Conservation (phyloP, 805 yeast genomes). For the Yamadazyma phyllophila region DNA sequence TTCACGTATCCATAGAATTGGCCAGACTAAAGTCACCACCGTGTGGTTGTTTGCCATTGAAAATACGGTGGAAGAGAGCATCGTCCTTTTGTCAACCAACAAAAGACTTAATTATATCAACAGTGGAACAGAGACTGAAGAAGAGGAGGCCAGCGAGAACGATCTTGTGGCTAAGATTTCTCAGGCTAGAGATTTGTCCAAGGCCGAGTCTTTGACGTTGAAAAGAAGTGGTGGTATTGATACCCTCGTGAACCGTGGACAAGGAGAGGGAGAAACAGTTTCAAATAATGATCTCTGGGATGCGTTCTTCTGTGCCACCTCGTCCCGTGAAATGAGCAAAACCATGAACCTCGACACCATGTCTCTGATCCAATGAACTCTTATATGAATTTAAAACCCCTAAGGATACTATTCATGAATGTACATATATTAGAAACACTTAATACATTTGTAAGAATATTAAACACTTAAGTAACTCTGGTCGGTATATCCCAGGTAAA, state of each 20-base stretch:
- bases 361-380: slow-evolving; percentile 4
- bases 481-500: slow-evolving; percentile 71
- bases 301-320: slow-evolving; percentile 47
- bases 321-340: slow-evolving; percentile 12
- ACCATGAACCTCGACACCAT: slow-evolving; percentile 16
- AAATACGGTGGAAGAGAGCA: slow-evolving; percentile 86
- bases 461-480: slow-evolving; percentile 54
- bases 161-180: slow-evolving; percentile 1
- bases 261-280: slow-evolving; percentile 58
- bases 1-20: slow-evolving; percentile 88
- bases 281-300: slow-evolving; percentile 60
- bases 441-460: not conserved
- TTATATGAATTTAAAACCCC: too few species aligned
- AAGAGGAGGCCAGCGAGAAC: slow-evolving; percentile 23
- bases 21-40: slow-evolving; percentile 75
- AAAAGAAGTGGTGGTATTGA: slow-evolving; percentile 49
- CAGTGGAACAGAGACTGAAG: slow-evolving; percentile 7
- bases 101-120: slow-evolving; percentile 49
- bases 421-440: not conserved
- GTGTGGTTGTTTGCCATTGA: slow-evolving; percentile 91
- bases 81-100: slow-evolving; percentile 64
- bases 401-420: not conserved
- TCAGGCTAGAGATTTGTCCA: slow-evolving; percentile 20
- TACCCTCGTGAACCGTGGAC: slow-evolving; percentile 42
- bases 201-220: slow-evolving; percentile 55